A percentile compares a stretch with the other conserved stretches of the same genome.
phyloP scores from a whole-genome alignment of 2,329 filamentous ascomycete species.

The Ophiostoma populinum region DNA sequence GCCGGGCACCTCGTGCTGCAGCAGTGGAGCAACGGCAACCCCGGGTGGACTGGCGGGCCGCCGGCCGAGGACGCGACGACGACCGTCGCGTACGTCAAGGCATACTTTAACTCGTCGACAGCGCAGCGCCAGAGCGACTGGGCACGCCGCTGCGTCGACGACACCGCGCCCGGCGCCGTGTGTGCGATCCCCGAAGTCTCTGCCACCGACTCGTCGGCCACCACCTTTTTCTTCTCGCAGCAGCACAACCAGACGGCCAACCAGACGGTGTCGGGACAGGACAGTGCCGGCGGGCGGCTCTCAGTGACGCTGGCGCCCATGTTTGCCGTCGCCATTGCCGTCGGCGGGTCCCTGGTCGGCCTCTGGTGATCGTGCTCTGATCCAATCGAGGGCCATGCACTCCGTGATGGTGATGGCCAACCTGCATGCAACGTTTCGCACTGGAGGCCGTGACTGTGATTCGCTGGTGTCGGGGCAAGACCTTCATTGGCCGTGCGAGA shows the following conservation, averaged over 20 bases:
- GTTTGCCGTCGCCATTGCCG: background rate
- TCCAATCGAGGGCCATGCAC: no score
- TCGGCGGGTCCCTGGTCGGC: slow-evolving; percentile 1
- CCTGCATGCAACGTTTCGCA: no score
- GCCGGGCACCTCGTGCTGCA: slow-evolving; percentile 53
- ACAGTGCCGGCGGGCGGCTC: background rate
- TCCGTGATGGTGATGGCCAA: no score
- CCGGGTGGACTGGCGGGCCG: slow-evolving; percentile 53
- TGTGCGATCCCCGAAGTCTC: slow-evolving; percentile 33
- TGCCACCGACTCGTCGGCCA: slow-evolving; percentile 17
- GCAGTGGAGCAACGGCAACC: slow-evolving; percentile 66
- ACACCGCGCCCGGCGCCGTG: slow-evolving; percentile 22
- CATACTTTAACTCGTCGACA: slow-evolving; percentile 60
- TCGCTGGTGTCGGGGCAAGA: no score
- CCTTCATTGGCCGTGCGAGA: no score
- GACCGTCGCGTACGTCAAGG: slow-evolving; percentile 53
- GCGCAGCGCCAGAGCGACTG: slow-evolving; percentile 22
- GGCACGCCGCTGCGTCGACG: slow-evolving; percentile 21
- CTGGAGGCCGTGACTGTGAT: background rate
- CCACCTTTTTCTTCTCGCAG: slow-evolving; percentile 31
- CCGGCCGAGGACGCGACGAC: slow-evolving; percentile 44
- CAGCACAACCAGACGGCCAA: slow-evolving; percentile 28
- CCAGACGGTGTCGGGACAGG: slow-evolving; percentile 22
- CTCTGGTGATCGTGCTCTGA: no score
- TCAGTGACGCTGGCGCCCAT: slow-evolving; percentile 1